These are phyloP conservation scores for Ochetophila trinervis DNA, from an alignment of 306 rosid genomes.

Conservation along the genomic window DNA sequence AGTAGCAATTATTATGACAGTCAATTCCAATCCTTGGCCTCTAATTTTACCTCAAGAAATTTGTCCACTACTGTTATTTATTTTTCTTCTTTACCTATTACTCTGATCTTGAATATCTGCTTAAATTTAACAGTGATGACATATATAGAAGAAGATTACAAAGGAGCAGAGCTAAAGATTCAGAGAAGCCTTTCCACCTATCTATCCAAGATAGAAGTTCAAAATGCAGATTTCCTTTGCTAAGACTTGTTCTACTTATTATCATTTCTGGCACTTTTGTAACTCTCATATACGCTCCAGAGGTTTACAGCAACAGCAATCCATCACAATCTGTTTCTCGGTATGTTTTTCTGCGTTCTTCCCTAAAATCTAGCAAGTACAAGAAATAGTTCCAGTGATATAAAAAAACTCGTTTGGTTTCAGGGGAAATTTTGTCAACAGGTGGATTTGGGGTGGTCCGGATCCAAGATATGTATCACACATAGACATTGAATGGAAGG, in stretches of 20 bases:
- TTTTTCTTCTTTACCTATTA: slow-evolving; percentile 5
- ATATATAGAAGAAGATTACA: slow-evolving; percentile 50
- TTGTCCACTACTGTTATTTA: not conserved
- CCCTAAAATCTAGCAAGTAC: not conserved
- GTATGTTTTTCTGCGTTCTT: slow-evolving; percentile 29
- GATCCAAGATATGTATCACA: slow-evolving; percentile 58
- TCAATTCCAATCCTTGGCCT: too few relatives aligned
- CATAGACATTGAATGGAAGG: slow-evolving; percentile 53
- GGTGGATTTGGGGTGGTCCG: slow-evolving; percentile 90
- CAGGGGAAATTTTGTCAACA: slow-evolving; percentile 15
- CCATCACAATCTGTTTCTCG: slow-evolving; percentile 49
- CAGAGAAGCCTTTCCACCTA: slow-evolving; percentile 56
- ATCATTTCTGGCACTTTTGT: slow-evolving; percentile 58
- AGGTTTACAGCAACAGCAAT: slow-evolving; percentile 48
- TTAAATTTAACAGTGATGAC: slow-evolving; percentile 57
- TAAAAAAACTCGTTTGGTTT: not conserved
- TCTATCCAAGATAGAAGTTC: slow-evolving; percentile 59
- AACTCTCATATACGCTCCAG: slow-evolving; percentile 65
- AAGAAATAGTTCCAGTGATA: not conserved
- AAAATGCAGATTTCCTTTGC: slow-evolving; percentile 68
- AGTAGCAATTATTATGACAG: too few relatives aligned
- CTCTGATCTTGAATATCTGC: slow-evolving; percentile 16
- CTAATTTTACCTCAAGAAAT: too few relatives aligned
- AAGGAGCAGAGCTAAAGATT: slow-evolving; percentile 52
- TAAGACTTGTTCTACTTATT: slow-evolving; percentile 53